Evolutionary conservation across 129 eudicot genomes (phyloP), one percentile per base, ranked within the genome.

Genomic region (Artemisia argyi): DNA sequence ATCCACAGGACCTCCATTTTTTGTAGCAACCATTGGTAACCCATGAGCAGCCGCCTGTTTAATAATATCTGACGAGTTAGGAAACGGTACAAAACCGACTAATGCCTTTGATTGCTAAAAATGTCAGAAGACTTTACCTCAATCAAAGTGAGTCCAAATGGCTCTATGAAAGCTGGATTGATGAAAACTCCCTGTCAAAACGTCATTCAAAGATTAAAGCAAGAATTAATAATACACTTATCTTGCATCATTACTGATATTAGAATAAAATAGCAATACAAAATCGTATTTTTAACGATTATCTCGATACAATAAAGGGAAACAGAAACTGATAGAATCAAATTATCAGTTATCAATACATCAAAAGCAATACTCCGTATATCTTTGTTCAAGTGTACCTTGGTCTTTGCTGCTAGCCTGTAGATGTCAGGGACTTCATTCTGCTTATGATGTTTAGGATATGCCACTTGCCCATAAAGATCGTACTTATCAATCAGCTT

Each of bases 381-480:
- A 17, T 14, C 15, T 16, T 51, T 11, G 7, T 57, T 46, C 48
- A 65, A 65, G 66, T 50, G 2, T 86, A 95, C 99, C 99, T 95
- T 95, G 17, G 97, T 95, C 80, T 91, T 95, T 56, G 99, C 99
- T 69, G 99, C 99, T 66, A 95, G 81, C 32, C 97, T 91, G 61
- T 95, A 95, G 35, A 95, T 95, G 49, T 95, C 97, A 62, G 96
- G 90, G 62, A 95, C 99, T 49, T 88, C 97, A 73, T 74, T 61
- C 81, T 95, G 99, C 84, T 85, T 95, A 83, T 95, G 99, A 80
- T 95, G 99, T 68, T 95, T 95, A 28, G 99, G 99, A 67, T 90
- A 95, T 42, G 99, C 99, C 66, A 95, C 99, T 88, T 90, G 99
- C 72, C 99, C 99, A 72, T 95, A 95, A 50, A 95, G 97, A 84